A percentile compares a stretch with the other conserved stretches of the same genome.
These are phyloP conservation scores for Ceratocystis smalleyi DNA, from an alignment of 2,329 filamentous ascomycete genomes.

Conservation along the genomic window DNA sequence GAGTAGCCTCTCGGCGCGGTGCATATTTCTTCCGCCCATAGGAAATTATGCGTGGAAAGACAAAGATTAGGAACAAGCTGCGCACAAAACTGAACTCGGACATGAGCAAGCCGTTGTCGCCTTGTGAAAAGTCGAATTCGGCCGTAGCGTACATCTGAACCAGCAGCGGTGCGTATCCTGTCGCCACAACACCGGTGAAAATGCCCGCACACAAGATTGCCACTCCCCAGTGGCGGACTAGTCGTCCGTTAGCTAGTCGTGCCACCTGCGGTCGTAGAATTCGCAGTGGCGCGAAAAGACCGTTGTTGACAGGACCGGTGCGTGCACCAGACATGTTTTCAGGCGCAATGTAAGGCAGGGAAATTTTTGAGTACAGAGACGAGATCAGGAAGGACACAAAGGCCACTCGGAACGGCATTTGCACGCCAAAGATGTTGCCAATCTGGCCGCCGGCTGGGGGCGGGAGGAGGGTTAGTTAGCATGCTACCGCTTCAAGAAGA, in stretches of 20 bases:
- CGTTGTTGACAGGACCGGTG: conserved; percentile 27
- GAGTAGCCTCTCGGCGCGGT: conserved; percentile 5
- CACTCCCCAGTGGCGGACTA: conserved; percentile 43
- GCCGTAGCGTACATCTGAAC: conserved; percentile 45
- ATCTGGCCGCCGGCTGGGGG: conserved; percentile 44
- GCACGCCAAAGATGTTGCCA: conserved; percentile 46
- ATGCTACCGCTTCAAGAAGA: neutral
- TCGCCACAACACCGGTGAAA: conserved; percentile 51
- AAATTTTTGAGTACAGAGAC: conserved; percentile 28
- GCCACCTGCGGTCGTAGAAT: conserved; percentile 45
- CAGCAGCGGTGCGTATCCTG: conserved; percentile 49
- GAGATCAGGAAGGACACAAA: conserved; percentile 39
- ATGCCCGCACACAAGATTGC: conserved; percentile 49
- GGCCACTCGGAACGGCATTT: conserved; percentile 48
- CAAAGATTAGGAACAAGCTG: conserved; percentile 38
- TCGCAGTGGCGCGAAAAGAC: conserved; percentile 47
- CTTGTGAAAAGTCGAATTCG: conserved; percentile 38
- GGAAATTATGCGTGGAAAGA: conserved; percentile 39
- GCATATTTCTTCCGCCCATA: conserved; percentile 24
- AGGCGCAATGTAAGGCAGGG: conserved; percentile 37
- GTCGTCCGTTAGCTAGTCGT: conserved; percentile 33
- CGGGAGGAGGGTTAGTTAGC: neutral
- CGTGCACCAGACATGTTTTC: conserved; percentile 26
- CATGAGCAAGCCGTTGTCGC: conserved; percentile 41
- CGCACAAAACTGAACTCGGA: conserved; percentile 39